Percentiles rank a stretch among this genome's conserved stretches.
Conservation (phyloP, 2,329 filamentous ascomycete species). For the Talaromyces marneffei region DNA sequence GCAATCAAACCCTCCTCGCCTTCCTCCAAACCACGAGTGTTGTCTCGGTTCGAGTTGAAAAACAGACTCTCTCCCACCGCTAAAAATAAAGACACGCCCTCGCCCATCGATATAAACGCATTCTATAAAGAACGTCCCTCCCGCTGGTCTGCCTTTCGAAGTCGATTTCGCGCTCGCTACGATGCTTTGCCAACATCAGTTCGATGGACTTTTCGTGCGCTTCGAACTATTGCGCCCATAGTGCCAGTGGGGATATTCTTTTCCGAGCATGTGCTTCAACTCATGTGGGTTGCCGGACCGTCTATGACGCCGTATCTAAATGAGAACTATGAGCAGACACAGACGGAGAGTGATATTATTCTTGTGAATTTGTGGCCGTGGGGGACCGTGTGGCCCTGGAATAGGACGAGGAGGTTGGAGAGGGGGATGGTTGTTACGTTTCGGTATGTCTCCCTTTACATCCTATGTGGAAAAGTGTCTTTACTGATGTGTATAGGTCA, state of each 20-base stretch:
- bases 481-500: conserved; percentile 46
- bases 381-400: conserved; percentile 41
- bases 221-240: conserved; percentile 28
- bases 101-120: conserved; percentile 4
- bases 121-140: conserved; percentile 10
- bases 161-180: conserved; percentile 25
- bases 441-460: conserved; percentile 21
- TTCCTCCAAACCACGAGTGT: conserved; percentile 19
- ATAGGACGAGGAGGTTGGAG: conserved; percentile 50
- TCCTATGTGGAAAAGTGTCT: not conserved
- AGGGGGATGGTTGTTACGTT: conserved; percentile 72
- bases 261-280: conserved; percentile 35
- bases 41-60: conserved; percentile 20
- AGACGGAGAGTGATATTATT: conserved; percentile 37
- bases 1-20: not conserved
- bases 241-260: conserved; percentile 37
- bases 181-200: conserved; percentile 24
- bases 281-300: conserved; percentile 41
- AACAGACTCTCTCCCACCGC: conserved; percentile 2
- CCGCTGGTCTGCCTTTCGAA: conserved; percentile 19
- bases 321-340: conserved; percentile 49
- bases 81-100: not conserved
- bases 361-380: conserved; percentile 38
- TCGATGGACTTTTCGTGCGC: conserved; percentile 22
- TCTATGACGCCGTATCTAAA: conserved; percentile 79